Evolutionary conservation across 2,329 filamentous ascomycete species (phyloP), one percentile per base, ranked within the genome.

Genomic region (Ciborinia camelliae): DNA sequence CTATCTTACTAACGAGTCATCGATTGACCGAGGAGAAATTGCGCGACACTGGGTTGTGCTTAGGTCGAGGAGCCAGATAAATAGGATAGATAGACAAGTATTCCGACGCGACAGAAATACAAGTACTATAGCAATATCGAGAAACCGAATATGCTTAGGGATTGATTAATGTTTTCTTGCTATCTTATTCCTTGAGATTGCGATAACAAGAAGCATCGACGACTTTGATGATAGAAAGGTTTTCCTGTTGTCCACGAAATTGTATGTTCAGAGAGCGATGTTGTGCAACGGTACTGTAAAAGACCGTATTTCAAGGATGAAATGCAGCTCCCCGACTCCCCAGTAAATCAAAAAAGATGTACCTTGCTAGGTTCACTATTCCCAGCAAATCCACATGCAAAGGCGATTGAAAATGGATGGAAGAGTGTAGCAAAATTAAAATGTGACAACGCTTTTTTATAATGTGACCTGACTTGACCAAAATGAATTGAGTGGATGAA

Each of bases 321-420:
- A 57, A 35, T 63, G 50, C 30, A 63, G 61, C 30, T 45, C 32
- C 48, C 59, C 48, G n/a, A 62, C 30, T 54, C 51, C 37, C 41
- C 51, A 55, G 50, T 26, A 43, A 53, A 39, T 54, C n/a, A 35
- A 57, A 63, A 35, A 43, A 55, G 23, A 32, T n/a, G 45, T 5
- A 77, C 71, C 10, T 68, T 81, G 10, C 71, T 75, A 18, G 79
- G 78, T 12, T 72, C 70, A 66, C 69, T 81, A 15, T 80, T 75
- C 65, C 71, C 74, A 32, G 76, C 74, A 10, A 53, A 51, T 26
- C 54, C 55, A 54, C 59, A 54, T 39, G 67, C 68, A 9, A 69
- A 69, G 43, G 69, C 65, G 8, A 58, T 45, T 58, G 54, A 39
- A 45, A 57, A 67, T 73, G 55, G 55, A 47, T 35, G 28, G 9